Conservation (phyloP, 2,329 filamentous ascomycete species). For the Aspergillus sp. region DNA sequence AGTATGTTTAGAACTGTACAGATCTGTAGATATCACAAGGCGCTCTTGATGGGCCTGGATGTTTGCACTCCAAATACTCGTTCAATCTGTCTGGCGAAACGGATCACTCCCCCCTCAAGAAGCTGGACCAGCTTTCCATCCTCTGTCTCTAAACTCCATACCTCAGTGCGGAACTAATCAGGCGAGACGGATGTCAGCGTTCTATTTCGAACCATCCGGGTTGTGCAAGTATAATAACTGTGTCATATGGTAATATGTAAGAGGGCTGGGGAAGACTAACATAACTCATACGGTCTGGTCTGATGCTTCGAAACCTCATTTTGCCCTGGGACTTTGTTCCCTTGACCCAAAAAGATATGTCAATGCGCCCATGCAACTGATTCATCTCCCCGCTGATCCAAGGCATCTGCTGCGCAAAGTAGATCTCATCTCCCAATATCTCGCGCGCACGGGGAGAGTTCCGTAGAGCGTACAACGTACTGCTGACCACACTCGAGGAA, state of each 20-base stretch:
- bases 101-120: constrained; percentile 66
- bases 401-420: constrained; percentile 72
- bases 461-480: constrained; percentile 86
- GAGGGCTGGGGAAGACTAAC: constrained; percentile 36
- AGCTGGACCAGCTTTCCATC: constrained; percentile 68
- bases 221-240: too few relatives aligned
- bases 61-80: constrained; percentile 11
- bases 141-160: constrained; percentile 77
- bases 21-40: constrained; percentile 24
- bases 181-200: constrained; percentile 1
- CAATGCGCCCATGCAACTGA: constrained; percentile 84
- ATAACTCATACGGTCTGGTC: constrained; percentile 60
- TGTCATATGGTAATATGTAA: too few relatives aligned
- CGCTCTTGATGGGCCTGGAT: not conserved
- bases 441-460: constrained; percentile 71
- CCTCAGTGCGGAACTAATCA: constrained; percentile 72
- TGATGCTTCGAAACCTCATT: constrained; percentile 75
- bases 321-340: constrained; percentile 66
- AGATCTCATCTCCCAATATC: constrained; percentile 79
- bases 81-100: constrained; percentile 52
- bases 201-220: too few relatives aligned
- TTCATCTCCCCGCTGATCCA: constrained; percentile 88
- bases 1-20: constrained; percentile 16
- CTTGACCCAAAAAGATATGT: constrained; percentile 82
- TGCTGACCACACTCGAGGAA: constrained; percentile 78